Conservation (phyloP, 129 eudicot species). For the Ambrosia trifida region DNA sequence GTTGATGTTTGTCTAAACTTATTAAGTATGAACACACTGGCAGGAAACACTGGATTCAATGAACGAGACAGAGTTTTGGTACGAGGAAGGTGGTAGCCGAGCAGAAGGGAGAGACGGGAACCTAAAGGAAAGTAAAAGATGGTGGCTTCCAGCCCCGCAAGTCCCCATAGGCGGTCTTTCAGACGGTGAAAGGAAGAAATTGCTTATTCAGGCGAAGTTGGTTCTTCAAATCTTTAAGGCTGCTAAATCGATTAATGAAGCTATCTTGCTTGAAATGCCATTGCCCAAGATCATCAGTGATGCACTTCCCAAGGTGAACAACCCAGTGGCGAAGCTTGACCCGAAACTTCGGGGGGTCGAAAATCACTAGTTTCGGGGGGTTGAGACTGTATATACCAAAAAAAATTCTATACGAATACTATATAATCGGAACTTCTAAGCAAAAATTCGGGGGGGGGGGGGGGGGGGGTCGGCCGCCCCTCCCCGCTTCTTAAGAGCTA, state of each 20-base stretch:
- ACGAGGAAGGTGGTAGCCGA: slow-evolving; percentile 86
- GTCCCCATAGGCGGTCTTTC: slow-evolving; percentile 86
- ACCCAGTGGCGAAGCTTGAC: too few relatives aligned
- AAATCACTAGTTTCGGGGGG: too few relatives aligned
- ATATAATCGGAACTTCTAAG: too few relatives aligned
- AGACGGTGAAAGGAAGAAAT: slow-evolving; percentile 56
- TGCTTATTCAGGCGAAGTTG: slow-evolving; percentile 64
- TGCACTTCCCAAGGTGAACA: slow-evolving; percentile 79
- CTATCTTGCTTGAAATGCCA: slow-evolving; percentile 71
- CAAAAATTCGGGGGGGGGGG: too few relatives aligned
- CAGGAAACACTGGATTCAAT: slow-evolving; percentile 84
- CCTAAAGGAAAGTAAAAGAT: slow-evolving; percentile 64
- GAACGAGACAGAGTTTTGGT: slow-evolving; percentile 82
- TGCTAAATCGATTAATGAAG: slow-evolving; percentile 80
- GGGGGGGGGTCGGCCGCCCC: too few relatives aligned
- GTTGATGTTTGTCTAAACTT: slow-evolving; percentile 21
- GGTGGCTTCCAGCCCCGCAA: slow-evolving; percentile 97
- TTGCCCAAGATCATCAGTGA: slow-evolving; percentile 58
- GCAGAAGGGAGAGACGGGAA: slow-evolving; percentile 68
- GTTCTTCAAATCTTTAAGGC: slow-evolving; percentile 89
- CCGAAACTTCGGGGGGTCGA: too few relatives aligned
- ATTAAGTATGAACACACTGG: neutral
- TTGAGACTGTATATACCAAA: too few relatives aligned
- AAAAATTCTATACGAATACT: too few relatives aligned
- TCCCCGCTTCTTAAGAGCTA: too few relatives aligned